Evolutionary conservation across 805 yeast species (phyloP).

Genomic region (Cyberlindnera maclurae): DNA sequence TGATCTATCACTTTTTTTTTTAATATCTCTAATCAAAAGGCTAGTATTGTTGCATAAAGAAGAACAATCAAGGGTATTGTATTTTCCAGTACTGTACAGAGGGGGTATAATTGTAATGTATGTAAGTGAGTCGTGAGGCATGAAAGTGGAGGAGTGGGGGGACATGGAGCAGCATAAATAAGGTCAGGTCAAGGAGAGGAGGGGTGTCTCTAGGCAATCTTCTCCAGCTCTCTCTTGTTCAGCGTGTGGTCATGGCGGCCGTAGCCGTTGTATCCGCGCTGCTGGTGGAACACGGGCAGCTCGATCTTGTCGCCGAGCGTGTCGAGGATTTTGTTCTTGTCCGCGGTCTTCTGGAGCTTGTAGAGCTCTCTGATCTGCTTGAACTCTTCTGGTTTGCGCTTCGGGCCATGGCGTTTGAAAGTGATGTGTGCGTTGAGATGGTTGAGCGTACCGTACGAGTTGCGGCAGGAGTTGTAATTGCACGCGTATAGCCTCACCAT

Average conservation of each 20-base stretch:
- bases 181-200: not conserved
- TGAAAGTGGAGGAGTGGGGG: not conserved
- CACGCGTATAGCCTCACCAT: constrained; percentile 49
- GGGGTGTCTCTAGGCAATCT: not conserved
- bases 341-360: constrained; percentile 30
- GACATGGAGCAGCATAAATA: not conserved
- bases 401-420: constrained; percentile 47
- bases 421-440: constrained; percentile 51
- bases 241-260: constrained; percentile 22
- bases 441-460: constrained; percentile 54
- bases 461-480: constrained; percentile 38
- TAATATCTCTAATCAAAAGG: too few species aligned
- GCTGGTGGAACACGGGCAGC: constrained; percentile 22
- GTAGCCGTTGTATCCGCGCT: constrained; percentile 24
- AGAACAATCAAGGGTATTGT: too few species aligned
- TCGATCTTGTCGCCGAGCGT: constrained; percentile 12
- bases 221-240: constrained; percentile 10
- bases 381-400: constrained; percentile 49
- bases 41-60: too few species aligned
- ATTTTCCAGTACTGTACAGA: too few species aligned
- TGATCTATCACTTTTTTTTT: constrained; percentile 1
- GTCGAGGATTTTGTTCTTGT: constrained; percentile 11
- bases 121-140: too few species aligned
- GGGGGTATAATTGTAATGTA: too few species aligned
- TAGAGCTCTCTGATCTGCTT: constrained; percentile 40